phyloP scores from a whole-genome alignment of 306 rosid genomes.

The Glycine latifolia region DNA sequence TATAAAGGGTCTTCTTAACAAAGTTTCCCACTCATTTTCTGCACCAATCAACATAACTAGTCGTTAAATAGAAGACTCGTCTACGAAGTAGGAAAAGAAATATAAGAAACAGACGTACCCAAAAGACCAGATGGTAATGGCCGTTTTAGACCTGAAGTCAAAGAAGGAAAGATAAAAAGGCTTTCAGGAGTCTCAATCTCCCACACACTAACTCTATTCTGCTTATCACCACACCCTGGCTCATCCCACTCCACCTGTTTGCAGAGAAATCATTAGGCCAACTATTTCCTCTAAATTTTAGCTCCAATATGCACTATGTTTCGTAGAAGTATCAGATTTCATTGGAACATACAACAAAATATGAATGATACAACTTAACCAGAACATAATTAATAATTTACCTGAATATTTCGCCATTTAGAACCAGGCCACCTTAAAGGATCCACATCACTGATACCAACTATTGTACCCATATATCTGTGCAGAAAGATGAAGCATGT shows the following conservation, averaged over 20 bases:
- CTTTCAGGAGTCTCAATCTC: constrained; percentile 98
- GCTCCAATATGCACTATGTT: background rate
- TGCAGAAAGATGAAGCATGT: constrained; percentile 33
- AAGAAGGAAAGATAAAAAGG: constrained; percentile 88
- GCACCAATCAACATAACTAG: constrained; percentile 45
- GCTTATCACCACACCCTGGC: constrained; percentile 95
- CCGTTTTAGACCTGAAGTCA: constrained; percentile 88
- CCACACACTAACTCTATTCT: constrained; percentile 92
- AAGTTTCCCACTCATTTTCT: constrained; percentile 82
- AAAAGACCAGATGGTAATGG: constrained; percentile 73
- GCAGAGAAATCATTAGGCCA: background rate
- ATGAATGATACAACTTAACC: background rate
- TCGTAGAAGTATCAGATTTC: background rate
- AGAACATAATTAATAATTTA: constrained; percentile 4
- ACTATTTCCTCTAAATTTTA: background rate
- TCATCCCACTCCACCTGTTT: constrained; percentile 98
- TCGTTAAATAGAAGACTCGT: constrained; percentile 26
- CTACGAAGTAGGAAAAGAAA: background rate
- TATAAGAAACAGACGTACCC: constrained; percentile 55
- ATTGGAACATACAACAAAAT: background rate
- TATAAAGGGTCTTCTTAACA: constrained; percentile 72
- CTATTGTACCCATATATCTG: constrained; percentile 96
- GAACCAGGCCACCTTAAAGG: constrained; percentile 98
- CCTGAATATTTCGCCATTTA: constrained; percentile 99
- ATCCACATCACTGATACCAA: constrained; percentile 82